Evolutionary conservation across 73 alveolate species (phyloP), one percentile per base, ranked within the genome.

Genomic region (Halteria grandinella): DNA sequence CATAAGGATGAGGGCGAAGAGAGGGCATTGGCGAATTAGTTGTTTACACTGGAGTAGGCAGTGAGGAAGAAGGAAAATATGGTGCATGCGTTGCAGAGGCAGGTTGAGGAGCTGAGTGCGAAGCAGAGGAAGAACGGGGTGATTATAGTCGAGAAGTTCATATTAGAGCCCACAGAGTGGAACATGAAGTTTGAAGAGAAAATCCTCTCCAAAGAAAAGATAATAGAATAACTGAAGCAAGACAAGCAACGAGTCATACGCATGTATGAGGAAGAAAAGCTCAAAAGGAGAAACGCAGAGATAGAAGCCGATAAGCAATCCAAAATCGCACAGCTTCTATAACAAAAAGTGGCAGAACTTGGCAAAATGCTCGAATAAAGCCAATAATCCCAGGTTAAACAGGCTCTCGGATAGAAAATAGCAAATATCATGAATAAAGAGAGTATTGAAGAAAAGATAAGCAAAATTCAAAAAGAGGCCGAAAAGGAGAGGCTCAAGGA

Each of bases 81-180:
- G 28, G 43, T 60, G 1, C 37, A 60, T 3, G 14, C 49, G 4
- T 4, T 36, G 41, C n/a, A 34, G 24, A 1, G 2, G 1, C 43
- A 60, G 43, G 20, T 60, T 2, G 77, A 36, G 11, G 43, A 10
- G 43, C 40, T 60, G 7, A 32, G n/a, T 4, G 5, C 12, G 21
- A 11, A 1, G 2, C 37, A 60, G 37, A 29, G 24, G 1, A 7
- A 36, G 24, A 60, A 29, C 11, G 77, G 77, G 7, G 29, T 60
- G 21, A 60, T 40, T 40, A 20, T 60, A 4, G 24, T 60, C 7
- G 77, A 60, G 43, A 60, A 29, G 24, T 60, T 14, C 24, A 60
- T 60, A 5, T 21, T 60, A 60, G 77, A 60, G 51, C 77, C 77
- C 2, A 37, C 55, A 18, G 77, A 60, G 21, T 60, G 77, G 77